These are phyloP conservation scores for Leccinum boreale DNA, from an alignment of 768 basidiomycete genomes.

Conservation along the genomic window DNA sequence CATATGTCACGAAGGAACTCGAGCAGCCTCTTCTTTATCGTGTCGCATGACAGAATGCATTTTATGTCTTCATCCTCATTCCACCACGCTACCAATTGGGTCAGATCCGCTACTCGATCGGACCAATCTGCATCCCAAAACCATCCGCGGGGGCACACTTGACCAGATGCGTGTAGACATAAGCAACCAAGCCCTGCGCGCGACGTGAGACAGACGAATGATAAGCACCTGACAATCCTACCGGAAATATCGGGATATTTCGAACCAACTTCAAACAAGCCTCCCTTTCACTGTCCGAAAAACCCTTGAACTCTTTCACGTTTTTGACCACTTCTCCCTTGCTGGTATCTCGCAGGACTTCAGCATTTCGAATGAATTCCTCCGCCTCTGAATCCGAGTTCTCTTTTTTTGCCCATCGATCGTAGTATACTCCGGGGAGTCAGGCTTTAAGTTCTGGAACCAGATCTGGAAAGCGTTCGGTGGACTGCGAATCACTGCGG, in stretches of 20 bases:
- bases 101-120: slow-evolving; percentile 1
- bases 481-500: background rate
- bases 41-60: slow-evolving; percentile 13
- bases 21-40: slow-evolving; percentile 11
- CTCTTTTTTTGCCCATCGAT: slow-evolving; percentile 14
- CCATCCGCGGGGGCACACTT: slow-evolving; percentile 16
- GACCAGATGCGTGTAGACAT: slow-evolving; percentile 26
- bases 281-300: slow-evolving; percentile 1
- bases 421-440: slow-evolving; percentile 13
- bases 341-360: slow-evolving; percentile 11
- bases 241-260: slow-evolving; percentile 23
- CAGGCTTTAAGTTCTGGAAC: background rate
- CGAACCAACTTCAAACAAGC: slow-evolving; percentile 15
- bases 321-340: slow-evolving; percentile 14
- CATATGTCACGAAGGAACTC: slow-evolving; percentile 17
- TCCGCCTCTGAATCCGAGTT: background rate
- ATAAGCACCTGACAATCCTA: slow-evolving; percentile 5
- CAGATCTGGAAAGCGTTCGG: slow-evolving; percentile 16
- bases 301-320: slow-evolving; percentile 15
- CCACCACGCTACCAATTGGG: slow-evolving; percentile 6
- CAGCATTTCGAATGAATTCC: slow-evolving; percentile 2
- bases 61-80: background rate
- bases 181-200: slow-evolving; percentile 26
- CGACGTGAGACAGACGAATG: slow-evolving; percentile 5
- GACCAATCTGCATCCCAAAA: slow-evolving; percentile 9